These are phyloP conservation scores for Neurospora sp. DNA, from an alignment of 495 filamentous ascomycete species.

Conservation along the genomic window DNA sequence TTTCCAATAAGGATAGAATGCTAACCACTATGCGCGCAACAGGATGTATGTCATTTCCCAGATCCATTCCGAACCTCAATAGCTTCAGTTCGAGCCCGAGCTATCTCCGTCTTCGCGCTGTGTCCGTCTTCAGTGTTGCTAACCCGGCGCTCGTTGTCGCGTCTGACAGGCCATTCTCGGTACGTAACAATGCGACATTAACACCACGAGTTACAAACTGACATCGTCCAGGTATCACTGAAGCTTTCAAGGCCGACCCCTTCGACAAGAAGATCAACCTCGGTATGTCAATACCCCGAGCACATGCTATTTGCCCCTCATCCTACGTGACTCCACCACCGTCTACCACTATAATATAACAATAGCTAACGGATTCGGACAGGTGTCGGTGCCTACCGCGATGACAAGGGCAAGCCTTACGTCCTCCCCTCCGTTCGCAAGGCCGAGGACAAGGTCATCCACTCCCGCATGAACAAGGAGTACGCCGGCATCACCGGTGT, in stretches of 20 bases:
- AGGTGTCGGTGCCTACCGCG: conserved; percentile 78
- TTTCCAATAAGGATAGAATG: background rate
- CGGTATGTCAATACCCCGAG: conserved; percentile 43
- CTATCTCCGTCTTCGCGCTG: background rate
- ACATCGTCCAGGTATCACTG: conserved; percentile 66
- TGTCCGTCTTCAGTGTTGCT: conserved; percentile 6
- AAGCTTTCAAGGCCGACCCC: conserved; percentile 94
- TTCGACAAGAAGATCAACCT: conserved; percentile 95
- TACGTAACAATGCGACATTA: conserved; percentile 26
- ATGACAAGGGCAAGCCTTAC: conserved; percentile 94
- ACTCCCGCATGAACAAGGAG: conserved; percentile 79
- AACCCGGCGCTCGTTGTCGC: conserved; percentile 5
- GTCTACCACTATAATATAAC: background rate
- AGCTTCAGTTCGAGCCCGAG: background rate
- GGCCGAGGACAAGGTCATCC: conserved; percentile 80
- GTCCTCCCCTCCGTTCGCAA: conserved; percentile 86
- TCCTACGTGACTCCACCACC: background rate
- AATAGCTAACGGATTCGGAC: background rate
- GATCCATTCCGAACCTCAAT: background rate
- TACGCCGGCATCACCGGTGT: conserved; percentile 97
- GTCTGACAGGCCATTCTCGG: conserved; percentile 61
- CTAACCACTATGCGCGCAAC: conserved; percentile 1
- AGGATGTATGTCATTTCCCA: conserved; percentile 51
- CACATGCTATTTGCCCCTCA: background rate
- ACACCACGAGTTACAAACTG: conserved; percentile 2